Base-by-base conservation (phyloP, 1,139 yeast genomes). In the Debaryomyces fabryi region DNA sequence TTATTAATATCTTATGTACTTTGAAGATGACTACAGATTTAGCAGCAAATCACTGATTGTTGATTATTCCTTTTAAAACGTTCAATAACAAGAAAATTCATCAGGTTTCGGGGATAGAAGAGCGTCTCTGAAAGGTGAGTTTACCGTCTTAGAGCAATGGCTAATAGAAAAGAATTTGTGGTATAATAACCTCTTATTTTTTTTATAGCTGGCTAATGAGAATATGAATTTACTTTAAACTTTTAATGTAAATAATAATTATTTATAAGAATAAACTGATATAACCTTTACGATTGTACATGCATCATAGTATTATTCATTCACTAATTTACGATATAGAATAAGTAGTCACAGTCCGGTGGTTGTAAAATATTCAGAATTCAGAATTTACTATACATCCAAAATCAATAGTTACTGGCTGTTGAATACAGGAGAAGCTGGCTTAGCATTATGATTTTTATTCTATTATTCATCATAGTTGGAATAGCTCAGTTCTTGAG, bases 31-130 rank as follows among this genome's bases (percentile, higher is more conserved):
- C 78, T 32, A 55, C 53, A 16, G 69, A 67, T 9, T 58, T 81
- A 38, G 78, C 78, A 4, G 65, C 59, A 12, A 53, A 67, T 18
- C 56, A 68, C 51, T 54, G 59, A 10, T 68, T 74, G 0, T 62
- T 81, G 49, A 59, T 70, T 36, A 81, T 78, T 5, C 86, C 86
- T 1, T 85, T 85, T 1, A 83, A 79, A 51, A 69, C 73, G 2
- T 81, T 81, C 56, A 63, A 57, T 7, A 38, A 32, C n/a, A 52
- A 59, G 18, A 69, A 71, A 1, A 0, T 74, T 59, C 50, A 52
- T 80, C 21, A 64, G 86, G 85, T 0, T 80, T 74, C 54, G 84
- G 79, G n/a, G 81, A 81, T 55, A 58, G 69, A 9, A 57, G 64
- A 7, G 56, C 59, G 3, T 76, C 75, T 44, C 58, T 80, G 1